phyloP scores from a whole-genome alignment of 2,329 filamentous ascomycete species.

The Paecilomyces sp. region DNA sequence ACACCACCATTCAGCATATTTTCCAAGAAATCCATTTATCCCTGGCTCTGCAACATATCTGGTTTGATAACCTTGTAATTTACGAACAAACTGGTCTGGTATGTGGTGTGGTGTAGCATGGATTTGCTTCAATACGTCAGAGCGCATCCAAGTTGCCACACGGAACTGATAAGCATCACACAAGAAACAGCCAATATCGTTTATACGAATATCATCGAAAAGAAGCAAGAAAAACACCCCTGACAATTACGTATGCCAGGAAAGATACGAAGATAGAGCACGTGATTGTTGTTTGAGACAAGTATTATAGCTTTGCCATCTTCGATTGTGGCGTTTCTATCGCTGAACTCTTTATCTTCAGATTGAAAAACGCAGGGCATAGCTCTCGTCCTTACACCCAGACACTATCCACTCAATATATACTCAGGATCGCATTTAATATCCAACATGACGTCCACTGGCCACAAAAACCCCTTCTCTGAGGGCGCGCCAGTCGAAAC shows the following conservation, averaged over 20 bases:
- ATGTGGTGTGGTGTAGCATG: not conserved
- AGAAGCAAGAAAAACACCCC: not conserved
- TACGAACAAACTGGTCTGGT: not conserved
- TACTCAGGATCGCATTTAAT: not conserved
- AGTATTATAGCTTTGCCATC: not conserved
- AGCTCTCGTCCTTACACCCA: not conserved
- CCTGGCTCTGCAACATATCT: too few relatives aligned
- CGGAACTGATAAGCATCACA: not conserved
- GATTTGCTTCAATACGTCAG: not conserved
- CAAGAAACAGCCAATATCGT: not conserved
- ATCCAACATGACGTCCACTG: slow-evolving; percentile 5
- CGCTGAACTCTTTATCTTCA: not conserved
- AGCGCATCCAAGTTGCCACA: not conserved
- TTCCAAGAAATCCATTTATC: too few relatives aligned
- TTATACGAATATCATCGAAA: not conserved
- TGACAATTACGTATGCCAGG: not conserved
- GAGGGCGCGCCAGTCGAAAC: slow-evolving; percentile 5
- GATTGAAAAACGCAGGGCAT: not conserved
- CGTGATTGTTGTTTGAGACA: not conserved
- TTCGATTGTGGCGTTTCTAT: not conserved
- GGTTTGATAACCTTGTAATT: not conserved
- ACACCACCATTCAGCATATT: too few relatives aligned
- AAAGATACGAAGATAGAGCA: not conserved
- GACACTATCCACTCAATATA: not conserved
- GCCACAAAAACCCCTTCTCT: slow-evolving; percentile 4